Percentiles rank a stretch among this genome's conserved stretches.
phyloP scores from a whole-genome alignment of 2,329 filamentous ascomycete genomes.

The Ceratocystis eucalypticola region DNA sequence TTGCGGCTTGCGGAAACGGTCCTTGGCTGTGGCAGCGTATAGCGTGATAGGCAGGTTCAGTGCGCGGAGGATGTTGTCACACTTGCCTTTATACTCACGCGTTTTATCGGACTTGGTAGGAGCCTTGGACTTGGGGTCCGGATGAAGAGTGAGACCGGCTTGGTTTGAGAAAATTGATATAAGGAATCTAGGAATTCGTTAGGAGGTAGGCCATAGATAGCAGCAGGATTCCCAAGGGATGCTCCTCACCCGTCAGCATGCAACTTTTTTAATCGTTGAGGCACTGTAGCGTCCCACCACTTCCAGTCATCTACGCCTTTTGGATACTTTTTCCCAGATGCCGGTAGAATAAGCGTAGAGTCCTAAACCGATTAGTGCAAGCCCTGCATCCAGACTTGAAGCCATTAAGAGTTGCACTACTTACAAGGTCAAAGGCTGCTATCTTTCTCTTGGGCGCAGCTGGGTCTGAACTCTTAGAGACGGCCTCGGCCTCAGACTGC shows the following conservation, averaged over 20 bases:
- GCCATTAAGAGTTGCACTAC: constrained; percentile 12
- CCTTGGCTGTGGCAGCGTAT: constrained; percentile 75
- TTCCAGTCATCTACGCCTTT: constrained; percentile 70
- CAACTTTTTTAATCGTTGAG: constrained; percentile 50
- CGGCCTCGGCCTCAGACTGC: constrained; percentile 19
- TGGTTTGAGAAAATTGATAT: constrained; percentile 83
- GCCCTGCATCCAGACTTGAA: background rate
- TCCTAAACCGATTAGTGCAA: constrained; percentile 39
- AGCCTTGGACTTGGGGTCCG: constrained; percentile 50
- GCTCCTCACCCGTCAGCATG: constrained; percentile 50
- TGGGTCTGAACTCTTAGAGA: background rate
- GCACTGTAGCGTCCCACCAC: constrained; percentile 74
- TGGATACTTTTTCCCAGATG: constrained; percentile 68
- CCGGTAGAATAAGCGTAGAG: constrained; percentile 69
- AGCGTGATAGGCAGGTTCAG: constrained; percentile 64
- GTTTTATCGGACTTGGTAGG: constrained; percentile 54
- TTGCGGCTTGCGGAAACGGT: constrained; percentile 75
- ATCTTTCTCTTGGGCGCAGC: constrained; percentile 35
- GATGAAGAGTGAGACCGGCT: constrained; percentile 62
- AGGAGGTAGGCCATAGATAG: constrained; percentile 10
- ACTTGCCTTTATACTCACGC: constrained; percentile 70
- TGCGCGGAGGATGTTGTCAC: constrained; percentile 51
- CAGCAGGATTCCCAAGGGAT: background rate
- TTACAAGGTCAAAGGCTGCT: constrained; percentile 56
- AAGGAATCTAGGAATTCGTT: constrained; percentile 42